Percentiles rank a stretch among this genome's conserved stretches.
Conservation (phyloP, 192 early-diverging fungal genomes). For the Umbelopsis vinacea region DNA sequence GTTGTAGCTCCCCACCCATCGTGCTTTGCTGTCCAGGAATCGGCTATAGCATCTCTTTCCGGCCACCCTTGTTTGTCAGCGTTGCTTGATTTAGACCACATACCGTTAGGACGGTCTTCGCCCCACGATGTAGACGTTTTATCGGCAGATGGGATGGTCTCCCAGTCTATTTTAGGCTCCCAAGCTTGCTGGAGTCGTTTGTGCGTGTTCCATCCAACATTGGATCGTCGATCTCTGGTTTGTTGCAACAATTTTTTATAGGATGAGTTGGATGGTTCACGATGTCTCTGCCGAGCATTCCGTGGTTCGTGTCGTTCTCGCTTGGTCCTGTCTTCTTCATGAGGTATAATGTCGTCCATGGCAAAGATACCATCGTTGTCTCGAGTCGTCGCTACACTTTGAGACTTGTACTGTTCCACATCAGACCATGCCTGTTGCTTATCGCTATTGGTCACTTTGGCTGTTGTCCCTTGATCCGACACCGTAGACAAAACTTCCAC, state of each 20-base stretch:
- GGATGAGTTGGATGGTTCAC: not conserved
- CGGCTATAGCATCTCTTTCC: not conserved
- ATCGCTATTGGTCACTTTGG: not conserved
- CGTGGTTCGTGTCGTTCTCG: not conserved
- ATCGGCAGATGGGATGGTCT: slow-evolving; percentile 7
- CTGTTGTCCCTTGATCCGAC: slow-evolving; percentile 21
- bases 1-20: not conserved
- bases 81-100: slow-evolving; percentile 8
- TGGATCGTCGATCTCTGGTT: slow-evolving; percentile 21
- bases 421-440: not conserved
- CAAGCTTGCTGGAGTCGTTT: slow-evolving; percentile 30
- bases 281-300: not conserved
- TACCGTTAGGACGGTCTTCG: slow-evolving; percentile 11
- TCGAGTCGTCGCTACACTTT: not conserved
- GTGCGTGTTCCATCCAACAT: slow-evolving; percentile 39
- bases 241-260: slow-evolving; percentile 18
- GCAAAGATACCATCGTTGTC: slow-evolving; percentile 32
- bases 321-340: not conserved
- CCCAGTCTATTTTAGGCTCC: slow-evolving; percentile 32
- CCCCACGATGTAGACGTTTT: slow-evolving; percentile 21
- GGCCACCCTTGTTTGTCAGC: not conserved
- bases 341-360: slow-evolving; percentile 31
- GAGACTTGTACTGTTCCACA: not conserved
- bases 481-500: slow-evolving; percentile 6
- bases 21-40: slow-evolving; percentile 3